phyloP scores from a whole-genome alignment of 2,329 filamentous ascomycete species.

The Lasiodiplodia sp. region DNA sequence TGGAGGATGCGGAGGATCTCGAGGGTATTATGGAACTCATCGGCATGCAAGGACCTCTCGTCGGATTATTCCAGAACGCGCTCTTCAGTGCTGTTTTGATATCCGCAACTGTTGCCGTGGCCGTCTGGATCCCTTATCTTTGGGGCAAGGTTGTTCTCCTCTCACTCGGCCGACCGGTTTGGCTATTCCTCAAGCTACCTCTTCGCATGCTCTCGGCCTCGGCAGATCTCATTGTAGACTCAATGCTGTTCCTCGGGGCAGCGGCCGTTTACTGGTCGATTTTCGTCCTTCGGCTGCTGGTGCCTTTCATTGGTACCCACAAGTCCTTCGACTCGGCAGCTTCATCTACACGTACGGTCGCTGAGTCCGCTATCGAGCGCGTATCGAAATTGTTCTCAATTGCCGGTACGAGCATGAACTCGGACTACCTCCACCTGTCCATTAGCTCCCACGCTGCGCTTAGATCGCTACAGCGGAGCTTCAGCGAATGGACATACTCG shows the following conservation, averaged over 20 bases:
- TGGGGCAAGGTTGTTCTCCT: slow-evolving; percentile 85
- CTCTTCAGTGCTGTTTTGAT: slow-evolving; percentile 93
- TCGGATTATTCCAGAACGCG: slow-evolving; percentile 90
- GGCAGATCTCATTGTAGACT: slow-evolving; percentile 82
- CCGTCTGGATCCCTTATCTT: slow-evolving; percentile 91
- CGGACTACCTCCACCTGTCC: slow-evolving; percentile 46
- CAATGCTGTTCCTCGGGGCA: slow-evolving; percentile 70
- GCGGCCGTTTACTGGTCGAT: slow-evolving; percentile 51
- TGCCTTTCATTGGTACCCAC: slow-evolving; percentile 31
- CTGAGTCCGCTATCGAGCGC: slow-evolving; percentile 44
- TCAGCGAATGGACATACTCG: background rate
- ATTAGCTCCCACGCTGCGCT: slow-evolving; percentile 47
- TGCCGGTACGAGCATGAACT: slow-evolving; percentile 39
- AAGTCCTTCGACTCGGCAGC: slow-evolving; percentile 16
- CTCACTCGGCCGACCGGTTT: slow-evolving; percentile 77
- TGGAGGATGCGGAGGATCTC: slow-evolving; percentile 88
- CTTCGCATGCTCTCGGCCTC: slow-evolving; percentile 74
- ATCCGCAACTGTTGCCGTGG: slow-evolving; percentile 81
- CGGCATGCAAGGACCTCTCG: slow-evolving; percentile 92
- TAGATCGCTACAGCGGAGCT: slow-evolving; percentile 41
- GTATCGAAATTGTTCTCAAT: slow-evolving; percentile 42
- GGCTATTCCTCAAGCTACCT: slow-evolving; percentile 71
- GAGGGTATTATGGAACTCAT: slow-evolving; percentile 96
- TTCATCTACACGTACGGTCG: slow-evolving; percentile 35
- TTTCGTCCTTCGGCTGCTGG: slow-evolving; percentile 36